Percentiles rank a stretch among this genome's conserved stretches.
Evolutionary conservation across 2,329 filamentous ascomycete genomes (phyloP).

Genomic region (Calonectria hongkongensis): DNA sequence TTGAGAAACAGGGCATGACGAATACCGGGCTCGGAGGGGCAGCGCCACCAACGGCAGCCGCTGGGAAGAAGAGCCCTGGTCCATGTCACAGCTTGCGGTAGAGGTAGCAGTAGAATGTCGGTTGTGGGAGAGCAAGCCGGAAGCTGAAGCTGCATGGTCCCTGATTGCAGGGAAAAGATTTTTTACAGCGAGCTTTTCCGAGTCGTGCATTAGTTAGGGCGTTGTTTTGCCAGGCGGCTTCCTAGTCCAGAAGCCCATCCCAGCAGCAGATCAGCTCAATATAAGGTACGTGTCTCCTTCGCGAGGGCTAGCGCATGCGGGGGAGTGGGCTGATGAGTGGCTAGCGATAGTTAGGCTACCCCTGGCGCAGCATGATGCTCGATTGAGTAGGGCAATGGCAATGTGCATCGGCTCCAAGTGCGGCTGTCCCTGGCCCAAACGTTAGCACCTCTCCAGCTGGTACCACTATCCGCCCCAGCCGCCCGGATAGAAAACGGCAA

Average conservation of each 20-base stretch:
- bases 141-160: conserved; percentile 16
- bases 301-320: not conserved
- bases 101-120: not conserved
- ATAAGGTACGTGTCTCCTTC: not conserved
- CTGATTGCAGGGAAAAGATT: conserved; percentile 12
- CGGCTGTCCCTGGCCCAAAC: not conserved
- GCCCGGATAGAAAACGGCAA: not conserved
- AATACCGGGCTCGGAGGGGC: not conserved
- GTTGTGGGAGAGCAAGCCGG: conserved; percentile 13
- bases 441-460: too few relatives aligned
- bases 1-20: not conserved
- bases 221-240: not conserved
- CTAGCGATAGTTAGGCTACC: conserved; percentile 8
- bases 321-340: conserved; percentile 14
- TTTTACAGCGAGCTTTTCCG: not conserved
- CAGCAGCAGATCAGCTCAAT: not conserved
- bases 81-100: conserved; percentile 10
- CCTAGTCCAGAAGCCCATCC: not conserved
- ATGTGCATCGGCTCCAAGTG: not conserved
- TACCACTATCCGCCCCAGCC: not conserved
- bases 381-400: not conserved
- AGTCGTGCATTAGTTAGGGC: not conserved
- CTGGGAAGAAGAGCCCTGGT: not conserved
- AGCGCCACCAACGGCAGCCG: not conserved
- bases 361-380: conserved; percentile 3